phyloP scores from a whole-genome alignment of 352 stramenopile species.

The Phytophthora palmivora region DNA sequence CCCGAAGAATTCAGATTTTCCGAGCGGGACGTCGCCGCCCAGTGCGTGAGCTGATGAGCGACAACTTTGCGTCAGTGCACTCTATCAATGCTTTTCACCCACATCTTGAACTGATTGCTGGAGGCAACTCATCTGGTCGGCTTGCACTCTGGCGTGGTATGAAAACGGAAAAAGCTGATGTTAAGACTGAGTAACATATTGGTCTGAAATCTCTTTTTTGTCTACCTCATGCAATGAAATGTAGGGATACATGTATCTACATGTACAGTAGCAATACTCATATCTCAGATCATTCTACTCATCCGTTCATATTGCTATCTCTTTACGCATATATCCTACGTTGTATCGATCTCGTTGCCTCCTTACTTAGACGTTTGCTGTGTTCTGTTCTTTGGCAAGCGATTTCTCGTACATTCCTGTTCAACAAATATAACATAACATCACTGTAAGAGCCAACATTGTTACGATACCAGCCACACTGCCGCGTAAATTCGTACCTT shows the following conservation, averaged over 20 bases:
- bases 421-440: constrained; percentile 3
- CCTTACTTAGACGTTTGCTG: constrained; percentile 16
- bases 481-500: constrained; percentile 45
- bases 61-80: constrained; percentile 82
- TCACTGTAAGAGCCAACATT: background rate
- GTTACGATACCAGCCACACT: background rate
- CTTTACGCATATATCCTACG: constrained; percentile 10
- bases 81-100: constrained; percentile 91
- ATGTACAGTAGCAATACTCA: constrained; percentile 6
- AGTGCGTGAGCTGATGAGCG: constrained; percentile 72
- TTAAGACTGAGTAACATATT: constrained; percentile 22
- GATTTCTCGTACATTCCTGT: constrained; percentile 75
- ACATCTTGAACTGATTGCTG: constrained; percentile 66
- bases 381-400: constrained; percentile 55
- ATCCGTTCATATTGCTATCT: constrained; percentile 20
- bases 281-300: constrained; percentile 16
- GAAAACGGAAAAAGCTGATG: constrained; percentile 25
- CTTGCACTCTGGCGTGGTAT: constrained; percentile 64
- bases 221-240: background rate
- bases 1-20: constrained; percentile 86
- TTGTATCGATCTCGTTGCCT: constrained; percentile 18
- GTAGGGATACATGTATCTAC: background rate
- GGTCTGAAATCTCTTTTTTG: background rate
- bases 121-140: constrained; percentile 81
- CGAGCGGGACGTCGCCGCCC: constrained; percentile 65